Conservation (phyloP, 1,139 yeast genomes). For the Kodamaea plutei region DNA sequence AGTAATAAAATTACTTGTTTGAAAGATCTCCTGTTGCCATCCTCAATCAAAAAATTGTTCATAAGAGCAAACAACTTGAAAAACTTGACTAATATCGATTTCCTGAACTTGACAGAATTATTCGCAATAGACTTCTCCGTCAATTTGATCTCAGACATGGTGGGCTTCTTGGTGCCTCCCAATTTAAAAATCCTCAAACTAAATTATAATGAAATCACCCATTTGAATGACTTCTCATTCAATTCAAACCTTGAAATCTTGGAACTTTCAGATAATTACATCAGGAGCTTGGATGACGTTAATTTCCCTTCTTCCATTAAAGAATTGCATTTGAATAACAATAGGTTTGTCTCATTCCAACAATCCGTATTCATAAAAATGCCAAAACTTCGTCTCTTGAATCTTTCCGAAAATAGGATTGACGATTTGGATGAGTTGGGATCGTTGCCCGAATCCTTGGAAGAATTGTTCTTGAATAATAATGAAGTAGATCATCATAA, state of each 20-base stretch:
- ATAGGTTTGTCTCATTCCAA: constrained; percentile 16
- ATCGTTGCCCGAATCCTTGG: constrained; percentile 16
- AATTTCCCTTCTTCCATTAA: constrained; percentile 13
- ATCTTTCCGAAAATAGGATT: constrained; percentile 18
- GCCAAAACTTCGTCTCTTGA: constrained; percentile 12
- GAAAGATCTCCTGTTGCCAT: constrained; percentile 13
- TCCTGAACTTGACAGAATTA: constrained; percentile 7
- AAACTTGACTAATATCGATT: constrained; percentile 16
- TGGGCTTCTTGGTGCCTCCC: constrained; percentile 13
- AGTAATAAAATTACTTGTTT: constrained; percentile 18
- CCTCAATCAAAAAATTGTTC: constrained; percentile 12
- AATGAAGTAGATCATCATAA: constrained; percentile 22
- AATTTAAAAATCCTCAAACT: constrained; percentile 13
- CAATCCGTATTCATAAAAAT: constrained; percentile 12
- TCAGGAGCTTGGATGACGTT: constrained; percentile 12
- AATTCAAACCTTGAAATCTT: constrained; percentile 16
- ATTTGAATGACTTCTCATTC: constrained; percentile 10
- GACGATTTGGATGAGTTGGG: constrained; percentile 27
- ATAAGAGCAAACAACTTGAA: constrained; percentile 18
- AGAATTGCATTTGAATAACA: constrained; percentile 17
- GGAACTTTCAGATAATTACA: constrained; percentile 15
- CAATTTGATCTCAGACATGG: constrained; percentile 12
- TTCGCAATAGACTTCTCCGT: constrained; percentile 13
- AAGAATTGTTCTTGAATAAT: constrained; percentile 18
- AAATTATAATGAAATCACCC: constrained; percentile 16